phyloP scores from a whole-genome alignment of 441 rosid genomes.

The Dalechampia spathulata region DNA sequence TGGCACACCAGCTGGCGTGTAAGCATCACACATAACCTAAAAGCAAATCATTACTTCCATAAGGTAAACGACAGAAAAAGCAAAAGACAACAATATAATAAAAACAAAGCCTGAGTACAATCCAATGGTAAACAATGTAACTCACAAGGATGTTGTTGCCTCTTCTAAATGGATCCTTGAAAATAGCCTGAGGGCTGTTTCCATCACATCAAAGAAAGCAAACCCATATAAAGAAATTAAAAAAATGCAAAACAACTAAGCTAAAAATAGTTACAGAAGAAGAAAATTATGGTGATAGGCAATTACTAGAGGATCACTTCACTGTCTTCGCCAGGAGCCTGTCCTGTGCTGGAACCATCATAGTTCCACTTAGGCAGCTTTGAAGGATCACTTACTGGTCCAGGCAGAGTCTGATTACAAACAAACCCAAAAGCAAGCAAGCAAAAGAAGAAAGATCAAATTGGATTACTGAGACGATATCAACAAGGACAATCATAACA shows the following conservation, averaged over 20 bases:
- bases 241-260: too few relatives aligned
- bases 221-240: not conserved
- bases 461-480: not conserved
- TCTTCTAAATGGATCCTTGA: conserved; percentile 70
- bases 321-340: conserved; percentile 72
- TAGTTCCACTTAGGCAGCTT: conserved; percentile 63
- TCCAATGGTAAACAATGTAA: too few relatives aligned
- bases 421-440: not conserved
- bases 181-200: conserved; percentile 66
- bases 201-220: not conserved
- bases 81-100: too few relatives aligned
- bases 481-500: too few relatives aligned
- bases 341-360: too few relatives aligned
- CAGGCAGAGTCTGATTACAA: conserved; percentile 41
- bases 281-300: too few relatives aligned
- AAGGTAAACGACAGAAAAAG: too few relatives aligned
- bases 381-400: conserved; percentile 49
- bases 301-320: conserved; percentile 67
- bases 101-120: too few relatives aligned
- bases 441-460: not conserved
- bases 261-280: too few relatives aligned
- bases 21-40: conserved; percentile 73
- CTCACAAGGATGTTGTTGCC: conserved; percentile 75
- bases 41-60: too few relatives aligned
- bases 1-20: conserved; percentile 67